Conservation (phyloP, 345 rosid genomes). For the Populus tremula region DNA sequence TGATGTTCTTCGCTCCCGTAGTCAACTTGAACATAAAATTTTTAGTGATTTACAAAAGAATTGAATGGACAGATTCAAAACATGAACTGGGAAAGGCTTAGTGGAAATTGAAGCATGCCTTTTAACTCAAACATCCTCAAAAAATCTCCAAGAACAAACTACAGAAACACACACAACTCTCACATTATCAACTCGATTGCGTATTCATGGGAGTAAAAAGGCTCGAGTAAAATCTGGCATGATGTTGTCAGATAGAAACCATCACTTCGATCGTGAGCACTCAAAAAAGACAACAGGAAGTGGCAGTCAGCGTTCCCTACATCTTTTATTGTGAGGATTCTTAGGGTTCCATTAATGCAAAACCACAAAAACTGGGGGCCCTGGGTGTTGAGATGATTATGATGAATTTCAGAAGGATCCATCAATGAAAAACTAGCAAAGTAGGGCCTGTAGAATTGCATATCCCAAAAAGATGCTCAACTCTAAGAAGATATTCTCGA, state of each 20-base stretch:
- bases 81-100: background rate
- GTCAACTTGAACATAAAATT: background rate
- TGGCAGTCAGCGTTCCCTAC: background rate
- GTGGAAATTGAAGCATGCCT: background rate
- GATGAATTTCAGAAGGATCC: constrained; percentile 1
- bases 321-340: background rate
- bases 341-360: background rate
- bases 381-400: background rate
- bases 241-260: background rate
- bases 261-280: background rate
- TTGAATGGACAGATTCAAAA: background rate
- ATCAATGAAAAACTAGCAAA: background rate
- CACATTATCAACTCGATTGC: background rate
- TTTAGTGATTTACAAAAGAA: background rate
- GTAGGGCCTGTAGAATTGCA: background rate
- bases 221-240: background rate
- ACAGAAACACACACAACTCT: no score
- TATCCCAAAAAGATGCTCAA: background rate
- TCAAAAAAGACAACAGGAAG: background rate
- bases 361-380: background rate
- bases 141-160: background rate
- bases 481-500: background rate
- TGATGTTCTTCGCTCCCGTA: background rate
- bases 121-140: background rate
- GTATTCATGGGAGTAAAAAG: background rate